A percentile compares a stretch with the other conserved stretches of the same genome.
These are phyloP conservation scores for Crucibulum laeve DNA, from an alignment of 768 basidiomycete genomes.

Conservation along the genomic window DNA sequence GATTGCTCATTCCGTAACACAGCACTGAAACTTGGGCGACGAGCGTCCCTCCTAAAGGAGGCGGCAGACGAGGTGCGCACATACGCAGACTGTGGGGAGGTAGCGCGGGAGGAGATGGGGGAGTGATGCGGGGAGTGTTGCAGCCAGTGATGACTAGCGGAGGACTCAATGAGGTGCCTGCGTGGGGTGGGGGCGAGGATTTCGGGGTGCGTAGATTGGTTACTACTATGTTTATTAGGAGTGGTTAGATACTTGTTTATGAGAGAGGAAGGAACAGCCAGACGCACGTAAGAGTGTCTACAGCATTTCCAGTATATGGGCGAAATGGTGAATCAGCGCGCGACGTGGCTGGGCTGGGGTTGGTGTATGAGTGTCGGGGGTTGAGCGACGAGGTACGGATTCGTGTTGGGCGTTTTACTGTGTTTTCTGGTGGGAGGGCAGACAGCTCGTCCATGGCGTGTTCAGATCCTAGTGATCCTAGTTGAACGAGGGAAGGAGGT, in stretches of 20 bases:
- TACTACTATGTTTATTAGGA: background rate
- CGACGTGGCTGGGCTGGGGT: conserved; percentile 20
- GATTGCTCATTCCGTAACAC: conserved; percentile 31
- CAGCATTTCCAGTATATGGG: background rate
- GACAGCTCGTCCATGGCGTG: conserved; percentile 33
- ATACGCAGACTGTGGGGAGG: conserved; percentile 35
- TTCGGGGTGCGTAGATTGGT: conserved; percentile 10
- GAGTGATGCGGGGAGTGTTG: conserved; percentile 36
- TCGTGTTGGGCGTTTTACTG: conserved; percentile 21
- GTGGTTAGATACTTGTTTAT: too few species aligned
- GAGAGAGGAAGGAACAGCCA: conserved; percentile 4
- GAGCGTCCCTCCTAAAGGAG: background rate
- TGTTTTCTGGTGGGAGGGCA: conserved; percentile 30
- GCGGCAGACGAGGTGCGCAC: background rate
- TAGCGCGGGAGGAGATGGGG: conserved; percentile 41
- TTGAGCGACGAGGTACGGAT: conserved; percentile 26
- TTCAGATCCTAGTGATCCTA: conserved; percentile 1
- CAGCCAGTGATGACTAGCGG: conserved; percentile 60
- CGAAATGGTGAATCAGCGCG: conserved; percentile 6
- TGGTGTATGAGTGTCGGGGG: conserved; percentile 21
- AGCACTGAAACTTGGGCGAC: conserved; percentile 35
- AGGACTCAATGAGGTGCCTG: conserved; percentile 56
- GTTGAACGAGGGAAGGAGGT: background rate
- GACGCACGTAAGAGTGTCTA: background rate
- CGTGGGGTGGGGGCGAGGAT: conserved; percentile 67